Evolutionary conservation across 305 asterid species (phyloP), one percentile per base, ranked within the genome.

Genomic region (Salvia sclarea): DNA sequence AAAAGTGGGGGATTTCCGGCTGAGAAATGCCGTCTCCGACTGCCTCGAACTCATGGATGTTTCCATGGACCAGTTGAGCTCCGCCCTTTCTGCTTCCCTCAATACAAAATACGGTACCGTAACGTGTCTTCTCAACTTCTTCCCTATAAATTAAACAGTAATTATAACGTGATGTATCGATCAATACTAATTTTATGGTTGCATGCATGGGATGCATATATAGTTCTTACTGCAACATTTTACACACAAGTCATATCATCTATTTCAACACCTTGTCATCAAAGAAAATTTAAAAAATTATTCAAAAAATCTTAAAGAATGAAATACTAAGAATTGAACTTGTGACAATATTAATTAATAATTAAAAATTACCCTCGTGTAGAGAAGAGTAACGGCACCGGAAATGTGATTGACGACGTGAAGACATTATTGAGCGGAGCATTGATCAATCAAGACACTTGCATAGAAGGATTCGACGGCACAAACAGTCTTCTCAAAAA

Each of bases 401-500:
- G 83, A 2, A 72, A 83, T 74, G 66, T 77, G 44, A 77, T 77
- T 37, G 81, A 75, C 30, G 95, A 94, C 77, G 73, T 94, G 78
- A 87, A 83, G 64, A 74, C 91, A n/a, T 76, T 88, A 82, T 20
- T 94, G 31, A 84, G 96, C 17, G 96, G 85, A 22, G 96, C 96
- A 12, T 64, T 94, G 31, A 60, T 65, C 33, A 94, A 89, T 71
- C 95, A 87, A 80, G 95, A 87, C 77, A 94, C 98, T 2, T 94
- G 99, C 84, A 35, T 67, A 13, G 93, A 94, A 44, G 98, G 99
- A n/a, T 87, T 94, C 22, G 90, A 83, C 0, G 96, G 89, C 16
- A 84, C 91, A 13, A 78, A 83, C 57, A 57, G 76, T 31, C 54
- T 81, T 6, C 73, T 86, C 67, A 78, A 80, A 50, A 63, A 20